These are phyloP conservation scores for Ampelocalamus luodianensis DNA, from an alignment of 176 grass and related monocot genomes.

Conservation along the genomic window DNA sequence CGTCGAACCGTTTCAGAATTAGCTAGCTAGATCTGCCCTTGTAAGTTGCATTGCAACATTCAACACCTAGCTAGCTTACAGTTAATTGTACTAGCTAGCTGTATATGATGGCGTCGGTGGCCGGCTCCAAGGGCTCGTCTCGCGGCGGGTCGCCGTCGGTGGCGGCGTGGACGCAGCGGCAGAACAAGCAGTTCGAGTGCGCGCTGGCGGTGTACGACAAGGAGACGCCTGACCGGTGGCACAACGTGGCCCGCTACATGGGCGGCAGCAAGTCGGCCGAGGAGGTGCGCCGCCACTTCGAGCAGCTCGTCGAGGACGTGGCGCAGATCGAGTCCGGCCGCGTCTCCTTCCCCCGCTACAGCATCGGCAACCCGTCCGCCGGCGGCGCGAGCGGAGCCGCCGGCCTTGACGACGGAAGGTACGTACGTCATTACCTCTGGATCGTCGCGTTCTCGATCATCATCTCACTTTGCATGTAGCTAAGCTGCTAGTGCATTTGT, in stretches of 20 bases:
- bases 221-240: constrained; percentile 75
- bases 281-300: constrained; percentile 73
- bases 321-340: constrained; percentile 59
- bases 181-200: constrained; percentile 78
- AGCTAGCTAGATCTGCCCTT: not conserved
- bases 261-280: constrained; percentile 66
- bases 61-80: not conserved
- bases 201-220: constrained; percentile 74
- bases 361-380: not conserved
- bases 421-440: not conserved
- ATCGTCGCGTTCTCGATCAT: not conserved
- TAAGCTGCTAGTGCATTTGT: too few relatives aligned
- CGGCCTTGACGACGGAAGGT: constrained; percentile 3
- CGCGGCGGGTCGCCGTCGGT: not conserved
- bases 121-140: not conserved
- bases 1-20: not conserved
- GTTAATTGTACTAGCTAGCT: not conserved
- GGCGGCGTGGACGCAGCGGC: constrained; percentile 57
- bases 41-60: not conserved
- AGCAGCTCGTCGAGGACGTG: constrained; percentile 64
- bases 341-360: constrained; percentile 51
- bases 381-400: too few relatives aligned
- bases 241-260: constrained; percentile 61
- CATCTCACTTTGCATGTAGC: too few relatives aligned
- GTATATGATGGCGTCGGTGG: constrained; percentile 12